phyloP scores from a whole-genome alignment of 1,284 basidiomycete species.

The Cutaneotrichosporon sp. region DNA sequence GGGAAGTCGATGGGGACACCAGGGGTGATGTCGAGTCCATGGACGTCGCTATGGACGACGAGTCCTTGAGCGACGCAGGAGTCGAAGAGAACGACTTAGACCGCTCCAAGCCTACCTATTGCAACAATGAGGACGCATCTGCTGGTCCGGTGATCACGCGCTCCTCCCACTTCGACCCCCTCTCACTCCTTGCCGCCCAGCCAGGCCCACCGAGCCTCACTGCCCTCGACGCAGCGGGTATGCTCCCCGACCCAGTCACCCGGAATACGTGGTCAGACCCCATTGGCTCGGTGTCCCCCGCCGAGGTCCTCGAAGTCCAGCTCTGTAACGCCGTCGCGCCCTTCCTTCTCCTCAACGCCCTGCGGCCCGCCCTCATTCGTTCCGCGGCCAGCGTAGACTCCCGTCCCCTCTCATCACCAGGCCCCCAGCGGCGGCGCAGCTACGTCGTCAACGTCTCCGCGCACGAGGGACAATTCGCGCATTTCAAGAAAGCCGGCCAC shows the following conservation, averaged over 20 bases:
- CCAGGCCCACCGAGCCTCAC: neutral
- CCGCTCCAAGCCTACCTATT: too few relatives aligned
- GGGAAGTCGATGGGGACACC: too few relatives aligned
- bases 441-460: conserved; percentile 1
- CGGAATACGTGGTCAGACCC: neutral
- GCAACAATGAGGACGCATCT: too few relatives aligned
- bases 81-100: too few relatives aligned
- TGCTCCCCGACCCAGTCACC: neutral
- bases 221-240: neutral
- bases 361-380: conserved; percentile 1
- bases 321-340: neutral
- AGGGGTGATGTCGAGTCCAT: too few relatives aligned
- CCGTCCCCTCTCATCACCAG: neutral
- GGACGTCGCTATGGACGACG: too few relatives aligned
- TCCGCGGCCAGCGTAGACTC: too few relatives aligned
- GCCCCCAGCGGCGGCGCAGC: neutral
- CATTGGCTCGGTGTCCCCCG: neutral
- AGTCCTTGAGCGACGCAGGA: too few relatives aligned
- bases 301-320: neutral
- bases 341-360: neutral
- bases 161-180: too few relatives aligned
- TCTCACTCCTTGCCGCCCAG: too few relatives aligned
- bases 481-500: neutral
- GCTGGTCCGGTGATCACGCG: too few relatives aligned
- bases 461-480: neutral